Evolutionary conservation across 1,139 yeast genomes (phyloP), one percentile per base, ranked within the genome.

Genomic region (Suzukiozyma palmioleophila): DNA sequence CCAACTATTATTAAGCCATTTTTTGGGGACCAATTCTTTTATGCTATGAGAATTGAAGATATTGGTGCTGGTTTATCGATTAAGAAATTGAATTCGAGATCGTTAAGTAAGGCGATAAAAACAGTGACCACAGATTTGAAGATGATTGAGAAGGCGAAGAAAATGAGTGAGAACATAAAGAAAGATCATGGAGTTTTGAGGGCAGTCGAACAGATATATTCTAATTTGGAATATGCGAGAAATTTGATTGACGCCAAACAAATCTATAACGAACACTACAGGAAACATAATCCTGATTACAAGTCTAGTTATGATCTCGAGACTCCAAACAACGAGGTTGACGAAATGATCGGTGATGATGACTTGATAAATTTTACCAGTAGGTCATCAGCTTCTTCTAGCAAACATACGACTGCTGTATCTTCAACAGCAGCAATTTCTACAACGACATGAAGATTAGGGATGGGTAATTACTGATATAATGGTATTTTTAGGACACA

Each of bases 21-120:
- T 54, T 90, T 90, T 60, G 98, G 97, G 0, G 98, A 90, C 59
- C 98, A 90, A 59, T 89, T 86, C 58, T 90, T 90, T 57, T 90
- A 86, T 59, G 96, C 95, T 0, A 69, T 77, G 22, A 70, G 97
- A 44, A 81, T 92, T 6, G 96, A 88, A 52, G 97, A 89, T 46
- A 68, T 87, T 38, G 96, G 96, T 0, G 94, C 79, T n/a, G 98
- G 98, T 3, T 51, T 89, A 7, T 74, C 77, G 2, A 62, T 90
- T 45, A 77, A 72, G 56, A 82, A 84, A 51, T 70, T 90, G 50
- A 87, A 84, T 45, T 73, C 76, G 18, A 73, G 73, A 42, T 68
- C 79, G 1, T 66, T 90, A 42, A 62, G 84, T 3, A 75, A 77
- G 43, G 96, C 96, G 0, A 60, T 90, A 36, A 71, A 66, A 46